Conservation (phyloP, 176 grass and related monocot species). For the Phoenix dactylifera region DNA sequence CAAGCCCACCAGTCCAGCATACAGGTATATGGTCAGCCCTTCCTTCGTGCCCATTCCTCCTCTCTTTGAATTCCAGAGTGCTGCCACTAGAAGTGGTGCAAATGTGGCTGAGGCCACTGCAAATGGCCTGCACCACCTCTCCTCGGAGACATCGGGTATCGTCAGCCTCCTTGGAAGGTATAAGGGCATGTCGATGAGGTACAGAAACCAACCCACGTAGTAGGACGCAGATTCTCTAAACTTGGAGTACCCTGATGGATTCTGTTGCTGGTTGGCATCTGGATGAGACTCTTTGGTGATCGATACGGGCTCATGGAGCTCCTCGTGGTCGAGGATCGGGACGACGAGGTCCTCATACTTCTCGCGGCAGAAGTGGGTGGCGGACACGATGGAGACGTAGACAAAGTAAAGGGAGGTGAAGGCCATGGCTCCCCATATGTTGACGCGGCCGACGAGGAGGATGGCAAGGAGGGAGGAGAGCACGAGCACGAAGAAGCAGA, state of each 20-base stretch:
- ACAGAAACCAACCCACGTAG: background rate
- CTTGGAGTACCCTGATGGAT: background rate
- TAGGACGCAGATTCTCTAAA: background rate
- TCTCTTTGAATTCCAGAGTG: background rate
- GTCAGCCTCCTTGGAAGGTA: background rate
- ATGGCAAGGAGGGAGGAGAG: slow-evolving; percentile 2
- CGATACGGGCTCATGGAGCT: background rate
- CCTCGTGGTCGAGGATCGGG: background rate
- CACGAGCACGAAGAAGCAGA: slow-evolving; percentile 5
- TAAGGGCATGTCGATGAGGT: background rate
- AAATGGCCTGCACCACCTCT: slow-evolving; percentile 1
- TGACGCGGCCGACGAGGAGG: background rate
- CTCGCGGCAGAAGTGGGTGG: background rate
- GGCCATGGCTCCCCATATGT: too few species aligned
- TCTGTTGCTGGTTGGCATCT: background rate
- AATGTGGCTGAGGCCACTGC: background rate
- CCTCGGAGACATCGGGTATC: background rate
- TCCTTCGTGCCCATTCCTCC: background rate
- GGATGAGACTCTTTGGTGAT: background rate
- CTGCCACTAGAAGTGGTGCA: background rate
- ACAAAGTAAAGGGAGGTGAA: background rate
- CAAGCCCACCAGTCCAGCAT: background rate
- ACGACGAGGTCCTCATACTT: slow-evolving; percentile 1
- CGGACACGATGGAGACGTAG: background rate
- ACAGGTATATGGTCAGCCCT: background rate